These are phyloP conservation scores for Spongospora subterranea DNA, from an alignment of 208 protist species.

Conservation along the genomic window DNA sequence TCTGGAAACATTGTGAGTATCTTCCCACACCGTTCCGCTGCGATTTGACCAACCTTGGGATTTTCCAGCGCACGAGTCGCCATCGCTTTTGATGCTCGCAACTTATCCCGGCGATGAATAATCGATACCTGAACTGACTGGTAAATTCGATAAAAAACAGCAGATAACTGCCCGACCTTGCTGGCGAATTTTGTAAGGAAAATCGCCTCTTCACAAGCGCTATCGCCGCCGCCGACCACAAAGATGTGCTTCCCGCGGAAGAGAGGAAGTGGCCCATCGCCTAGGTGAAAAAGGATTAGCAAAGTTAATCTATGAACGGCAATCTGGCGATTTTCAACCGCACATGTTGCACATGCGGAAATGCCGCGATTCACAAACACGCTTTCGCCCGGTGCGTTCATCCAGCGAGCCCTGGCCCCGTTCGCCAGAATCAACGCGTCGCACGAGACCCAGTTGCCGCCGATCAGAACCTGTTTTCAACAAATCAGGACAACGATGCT, in stretches of 20 bases:
- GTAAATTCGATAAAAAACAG: too few species aligned
- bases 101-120: slow-evolving; percentile 77
- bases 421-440: slow-evolving; percentile 78
- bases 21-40: too few species aligned
- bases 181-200: slow-evolving; percentile 74
- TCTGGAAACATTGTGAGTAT: background rate
- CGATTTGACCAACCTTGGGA: too few species aligned
- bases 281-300: background rate
- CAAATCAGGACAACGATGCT: background rate
- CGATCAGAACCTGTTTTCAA: slow-evolving; percentile 34
- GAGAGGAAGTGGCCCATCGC: slow-evolving; percentile 69
- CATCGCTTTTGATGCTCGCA: slow-evolving; percentile 83
- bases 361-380: slow-evolving; percentile 77
- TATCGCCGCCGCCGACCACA: slow-evolving; percentile 80
- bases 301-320: background rate
- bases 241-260: slow-evolving; percentile 77
- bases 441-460: slow-evolving; percentile 43
- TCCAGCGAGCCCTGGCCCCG: slow-evolving; percentile 74
- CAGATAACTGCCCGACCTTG: slow-evolving; percentile 78
- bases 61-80: slow-evolving; percentile 59
- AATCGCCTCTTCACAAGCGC: slow-evolving; percentile 78
- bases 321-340: slow-evolving; percentile 70
- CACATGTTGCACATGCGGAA: slow-evolving; percentile 80
- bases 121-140: too few species aligned
- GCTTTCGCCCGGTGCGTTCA: slow-evolving; percentile 69